Conservation (phyloP, 129 eudicot genomes). For the Artemisia annua region DNA sequence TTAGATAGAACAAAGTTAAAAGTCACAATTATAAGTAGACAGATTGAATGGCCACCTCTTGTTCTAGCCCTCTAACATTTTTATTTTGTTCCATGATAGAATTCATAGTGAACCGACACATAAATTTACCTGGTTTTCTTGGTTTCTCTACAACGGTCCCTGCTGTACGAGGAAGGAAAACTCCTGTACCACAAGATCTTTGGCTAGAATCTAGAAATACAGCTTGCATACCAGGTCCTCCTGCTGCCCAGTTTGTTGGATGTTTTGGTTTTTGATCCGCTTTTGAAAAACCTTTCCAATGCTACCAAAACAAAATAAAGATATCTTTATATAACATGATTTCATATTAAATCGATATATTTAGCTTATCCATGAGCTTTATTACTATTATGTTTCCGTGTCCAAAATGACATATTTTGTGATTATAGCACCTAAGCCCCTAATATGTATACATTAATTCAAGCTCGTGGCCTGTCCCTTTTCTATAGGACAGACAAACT, state of each 20-base stretch:
- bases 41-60: too few relatives aligned
- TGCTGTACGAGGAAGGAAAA: constrained; percentile 65
- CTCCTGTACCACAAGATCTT: constrained; percentile 75
- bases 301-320: constrained; percentile 21
- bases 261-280: constrained; percentile 37
- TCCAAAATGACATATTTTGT: not conserved
- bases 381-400: not conserved
- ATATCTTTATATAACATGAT: not conserved
- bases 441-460: not conserved
- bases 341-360: not conserved
- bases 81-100: not conserved
- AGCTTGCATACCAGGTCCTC: constrained; percentile 75
- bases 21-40: too few relatives aligned
- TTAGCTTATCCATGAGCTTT: not conserved
- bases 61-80: not conserved
- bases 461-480: not conserved
- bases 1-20: too few relatives aligned
- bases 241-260: constrained; percentile 41
- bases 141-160: constrained; percentile 35
- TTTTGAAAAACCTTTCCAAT: constrained; percentile 32
- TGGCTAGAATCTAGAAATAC: constrained; percentile 53
- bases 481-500: not conserved
- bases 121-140: constrained; percentile 55
- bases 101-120: not conserved
- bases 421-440: too few relatives aligned